Conservation (phyloP, 768 basidiomycete genomes). For the Xerocomellus amylosporus region DNA sequence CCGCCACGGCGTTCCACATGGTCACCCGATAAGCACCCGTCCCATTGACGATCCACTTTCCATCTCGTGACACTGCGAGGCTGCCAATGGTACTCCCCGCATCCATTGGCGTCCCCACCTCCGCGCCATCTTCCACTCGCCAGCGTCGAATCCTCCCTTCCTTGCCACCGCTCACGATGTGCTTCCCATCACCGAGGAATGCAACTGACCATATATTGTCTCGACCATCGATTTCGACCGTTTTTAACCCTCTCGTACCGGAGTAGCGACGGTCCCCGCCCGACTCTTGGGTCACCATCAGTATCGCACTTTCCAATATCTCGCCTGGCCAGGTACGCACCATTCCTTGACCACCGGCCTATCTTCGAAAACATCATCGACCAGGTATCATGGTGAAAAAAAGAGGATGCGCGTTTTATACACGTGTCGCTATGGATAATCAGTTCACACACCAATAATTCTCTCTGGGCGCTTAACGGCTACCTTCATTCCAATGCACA, state of each 20-base stretch:
- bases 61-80: not conserved
- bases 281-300: not conserved
- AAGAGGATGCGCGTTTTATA: not conserved
- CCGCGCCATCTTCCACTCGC: slow-evolving; percentile 2
- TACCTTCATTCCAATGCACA: no score
- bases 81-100: not conserved
- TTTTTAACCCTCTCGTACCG: not conserved
- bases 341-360: not conserved
- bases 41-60: slow-evolving; percentile 5
- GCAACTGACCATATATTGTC: not conserved
- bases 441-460: no score
- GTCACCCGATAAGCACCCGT: not conserved
- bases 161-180: not conserved
- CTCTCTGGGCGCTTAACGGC: no score
- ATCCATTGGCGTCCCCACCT: not conserved
- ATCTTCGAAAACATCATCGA: not conserved
- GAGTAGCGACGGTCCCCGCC: not conserved
- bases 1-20: not conserved
- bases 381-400: no score
- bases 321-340: not conserved
- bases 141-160: not conserved
- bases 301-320: not conserved
- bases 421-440: no score
- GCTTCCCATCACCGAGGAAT: not conserved
- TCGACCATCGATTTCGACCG: not conserved